A percentile compares a stretch with the other conserved stretches of the same genome.
Conservation (phyloP, 345 rosid genomes). For the Rhodamnia argentea region DNA sequence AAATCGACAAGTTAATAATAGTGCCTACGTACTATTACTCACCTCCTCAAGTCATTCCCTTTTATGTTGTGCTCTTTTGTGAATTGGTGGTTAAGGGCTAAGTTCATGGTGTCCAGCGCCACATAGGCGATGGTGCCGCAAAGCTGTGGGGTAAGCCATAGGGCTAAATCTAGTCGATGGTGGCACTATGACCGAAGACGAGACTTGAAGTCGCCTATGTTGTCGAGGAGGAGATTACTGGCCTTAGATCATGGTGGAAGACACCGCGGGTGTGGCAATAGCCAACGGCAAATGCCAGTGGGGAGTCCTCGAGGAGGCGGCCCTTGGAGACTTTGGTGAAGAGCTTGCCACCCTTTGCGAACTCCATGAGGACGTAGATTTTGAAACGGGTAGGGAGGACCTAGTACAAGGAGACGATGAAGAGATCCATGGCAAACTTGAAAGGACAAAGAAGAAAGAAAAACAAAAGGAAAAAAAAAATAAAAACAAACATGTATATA, state of each 20-base stretch:
- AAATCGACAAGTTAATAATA: background rate
- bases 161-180: background rate
- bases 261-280: background rate
- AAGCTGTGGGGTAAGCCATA: conserved; percentile 6
- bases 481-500: background rate
- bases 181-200: background rate
- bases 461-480: background rate
- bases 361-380: conserved; percentile 9
- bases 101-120: background rate
- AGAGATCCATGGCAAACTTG: background rate
- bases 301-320: conserved; percentile 1
- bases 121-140: conserved; percentile 3
- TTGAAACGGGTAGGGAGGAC: conserved; percentile 4
- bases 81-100: background rate
- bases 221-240: background rate
- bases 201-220: background rate
- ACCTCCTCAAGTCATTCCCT: background rate
- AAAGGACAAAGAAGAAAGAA: background rate
- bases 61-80: background rate
- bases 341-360: conserved; percentile 14
- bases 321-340: conserved; percentile 1
- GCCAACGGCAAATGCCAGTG: conserved; percentile 3
- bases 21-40: background rate
- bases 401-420: background rate
- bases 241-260: background rate